Percentiles rank a stretch among this genome's conserved stretches.
phyloP scores from a whole-genome alignment of 1,284 basidiomycete genomes.

The Austropuccinia psidii region DNA sequence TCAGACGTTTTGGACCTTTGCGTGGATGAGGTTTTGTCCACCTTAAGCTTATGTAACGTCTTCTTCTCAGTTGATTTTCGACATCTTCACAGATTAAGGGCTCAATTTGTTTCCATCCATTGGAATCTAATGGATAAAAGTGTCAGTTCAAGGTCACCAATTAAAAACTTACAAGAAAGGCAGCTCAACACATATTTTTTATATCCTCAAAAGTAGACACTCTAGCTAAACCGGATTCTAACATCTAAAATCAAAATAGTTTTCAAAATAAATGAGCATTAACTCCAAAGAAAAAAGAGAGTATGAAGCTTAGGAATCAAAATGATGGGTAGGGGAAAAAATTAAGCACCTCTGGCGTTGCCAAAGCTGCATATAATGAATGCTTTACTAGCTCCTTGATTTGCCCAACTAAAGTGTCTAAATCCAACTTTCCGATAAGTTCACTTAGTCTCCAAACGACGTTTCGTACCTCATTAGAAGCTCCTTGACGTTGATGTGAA shows the following conservation, averaged over 20 bases:
- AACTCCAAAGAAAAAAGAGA: background rate
- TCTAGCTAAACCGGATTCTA: constrained; percentile 33
- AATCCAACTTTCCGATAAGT: constrained; percentile 10
- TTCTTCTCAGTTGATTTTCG: background rate
- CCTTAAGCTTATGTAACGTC: constrained; percentile 28
- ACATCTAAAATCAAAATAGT: background rate
- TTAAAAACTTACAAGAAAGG: background rate
- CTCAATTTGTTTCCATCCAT: constrained; percentile 33
- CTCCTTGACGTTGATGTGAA: constrained; percentile 43
- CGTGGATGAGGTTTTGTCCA: constrained; percentile 35
- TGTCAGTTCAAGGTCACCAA: background rate
- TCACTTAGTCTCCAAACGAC: constrained; percentile 16
- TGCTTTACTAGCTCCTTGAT: constrained; percentile 32
- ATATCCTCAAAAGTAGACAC: constrained; percentile 23
- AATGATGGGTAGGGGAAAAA: too few relatives aligned
- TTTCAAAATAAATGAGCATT: background rate
- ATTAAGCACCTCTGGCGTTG: constrained; percentile 28
- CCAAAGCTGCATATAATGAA: constrained; percentile 34
- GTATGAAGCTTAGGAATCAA: background rate
- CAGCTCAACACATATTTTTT: constrained; percentile 28
- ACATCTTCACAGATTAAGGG: constrained; percentile 18
- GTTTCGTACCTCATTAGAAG: constrained; percentile 11
- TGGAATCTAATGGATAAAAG: background rate
- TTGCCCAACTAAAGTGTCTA: constrained; percentile 29
- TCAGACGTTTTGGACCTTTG: constrained; percentile 27